Evolutionary conservation across 768 basidiomycete genomes (phyloP), one percentile per base, ranked within the genome.

Genomic region (Lenzites betulinus): DNA sequence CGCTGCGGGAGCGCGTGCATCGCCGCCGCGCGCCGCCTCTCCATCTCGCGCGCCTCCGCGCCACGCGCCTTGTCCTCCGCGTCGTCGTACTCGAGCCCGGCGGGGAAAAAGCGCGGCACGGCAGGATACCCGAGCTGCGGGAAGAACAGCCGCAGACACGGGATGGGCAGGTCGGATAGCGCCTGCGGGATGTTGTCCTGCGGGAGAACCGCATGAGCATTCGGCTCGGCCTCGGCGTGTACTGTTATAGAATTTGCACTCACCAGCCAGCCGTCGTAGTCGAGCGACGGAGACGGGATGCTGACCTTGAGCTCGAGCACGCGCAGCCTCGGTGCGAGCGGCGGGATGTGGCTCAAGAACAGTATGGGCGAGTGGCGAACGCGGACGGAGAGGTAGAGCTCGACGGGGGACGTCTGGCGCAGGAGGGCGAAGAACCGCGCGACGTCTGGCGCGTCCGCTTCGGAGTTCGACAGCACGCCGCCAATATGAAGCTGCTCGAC

Each of bases 401-500:
- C 26, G 23, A 60, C 30, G 3, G 59, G 59, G 8, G 59, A 60
- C 18, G 52, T 25, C 8, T 23, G 28, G 35, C 59, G 46, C 35
- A 60, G 26, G 20, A 60, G 44, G 20, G 39, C 52, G 9, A 60
- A 22, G 16, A 46, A 44, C n/a, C 38, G 50, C 5, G 39, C 3
- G 13, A 38, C 3, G 7, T 33, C 20, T 11, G 13, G 11, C 2
- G 20, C 43, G 18, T 54, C 25, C 16, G 41, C 22, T 20, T 46
- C 33, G 16, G 3, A 2, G 13, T 5, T 7, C 23, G 22, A 15
- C 41, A 38, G 20, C 7, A 44, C 41, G 39, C 48, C 38, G 28
- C 25, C 23, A 12, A 54, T 49, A n/a, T 60, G 59, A 12, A 60
- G 44, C 18, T 26, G 33, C n/a, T 60, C 52, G 26, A 60, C 59